Evolutionary conservation across 352 stramenopile species (phyloP).

Genomic region (Globisporangium apiculatum): DNA sequence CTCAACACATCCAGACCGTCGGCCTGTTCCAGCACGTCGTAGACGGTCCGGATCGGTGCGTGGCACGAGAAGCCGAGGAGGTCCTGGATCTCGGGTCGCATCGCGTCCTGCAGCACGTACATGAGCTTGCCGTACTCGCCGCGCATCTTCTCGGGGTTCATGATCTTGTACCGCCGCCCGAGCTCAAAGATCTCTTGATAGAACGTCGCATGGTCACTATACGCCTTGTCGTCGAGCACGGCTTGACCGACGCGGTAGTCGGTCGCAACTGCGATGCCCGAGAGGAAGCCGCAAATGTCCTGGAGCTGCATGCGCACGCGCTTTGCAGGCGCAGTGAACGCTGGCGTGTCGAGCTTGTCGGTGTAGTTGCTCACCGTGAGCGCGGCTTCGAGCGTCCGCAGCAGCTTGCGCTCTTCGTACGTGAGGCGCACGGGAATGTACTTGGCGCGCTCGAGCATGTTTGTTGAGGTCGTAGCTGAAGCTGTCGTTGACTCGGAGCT

Average conservation of each 20-base stretch:
- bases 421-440: conserved; percentile 95
- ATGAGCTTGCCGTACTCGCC: conserved; percentile 96
- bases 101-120: conserved; percentile 90
- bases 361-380: conserved; percentile 93
- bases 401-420: conserved; percentile 92
- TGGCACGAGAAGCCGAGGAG: conserved; percentile 83
- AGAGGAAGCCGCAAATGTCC: conserved; percentile 89
- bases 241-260: conserved; percentile 86
- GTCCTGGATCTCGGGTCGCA: conserved; percentile 75
- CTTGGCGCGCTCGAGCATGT: conserved; percentile 89
- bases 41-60: conserved; percentile 85
- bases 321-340: conserved; percentile 63
- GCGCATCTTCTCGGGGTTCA: conserved; percentile 98
- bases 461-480: not conserved
- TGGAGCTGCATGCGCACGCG: conserved; percentile 86
- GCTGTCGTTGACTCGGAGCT: not conserved
- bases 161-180: conserved; percentile 95
- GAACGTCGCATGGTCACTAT: conserved; percentile 81
- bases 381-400: conserved; percentile 91
- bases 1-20: conserved; percentile 69
- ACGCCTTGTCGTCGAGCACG: conserved; percentile 87
- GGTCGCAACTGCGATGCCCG: conserved; percentile 85
- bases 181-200: conserved; percentile 93
- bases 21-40: conserved; percentile 76
- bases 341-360: conserved; percentile 83